Base-by-base conservation (phyloP, 1,284 basidiomycete genomes). In the Cutaneotrichosporon cutaneum region DNA sequence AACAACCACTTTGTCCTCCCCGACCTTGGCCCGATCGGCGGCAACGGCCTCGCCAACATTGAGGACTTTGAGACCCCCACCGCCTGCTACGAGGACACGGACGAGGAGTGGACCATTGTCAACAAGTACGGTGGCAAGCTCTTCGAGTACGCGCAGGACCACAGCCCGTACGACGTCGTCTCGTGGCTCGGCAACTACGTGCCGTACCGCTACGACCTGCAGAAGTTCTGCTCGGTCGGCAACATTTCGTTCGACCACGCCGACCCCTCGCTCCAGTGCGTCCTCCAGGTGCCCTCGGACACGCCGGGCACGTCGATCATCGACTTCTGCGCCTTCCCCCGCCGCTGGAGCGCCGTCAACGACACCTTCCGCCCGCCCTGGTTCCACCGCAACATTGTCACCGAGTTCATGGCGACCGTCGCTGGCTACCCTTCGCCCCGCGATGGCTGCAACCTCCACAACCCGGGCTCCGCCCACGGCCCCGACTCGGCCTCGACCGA, bases 151-250 rank as follows among this genome's bases (percentile, higher is more conserved):
- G 42, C 84, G 83, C 78, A 85, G 62, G n/a, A 50, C 32, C 63
- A 67, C 63, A 50, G 53, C 14, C 66, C 66, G 26, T 67, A 60
- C 60, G 88, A 89, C 70, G 87, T 89, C 32, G 87, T 89, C 50
- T 86, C 87, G 0, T 88, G 85, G 84, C 83, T 85, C 58, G 86
- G 86, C 60, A 88, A 86, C 77, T 88, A 88, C 68, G 82, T 87
- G 3, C 87, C 87, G 1, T 88, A 86, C 80, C 88, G 88, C 74
- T 88, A 89, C 71, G 85, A 84, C 36, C 74, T 88, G 71, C 82
- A 83, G 70, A 87, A 86, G 72, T 89, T 88, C 77, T 81, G 85
- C 70, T 82, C 83, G 65, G 84, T 88, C 59, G 87, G 87, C 33
- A 85, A 83, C 59, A 85, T 88, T 68, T 84, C 84, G 36, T 86